These are phyloP conservation scores for Microcos paniculata DNA, from an alignment of 345 rosid species.

Conservation along the genomic window DNA sequence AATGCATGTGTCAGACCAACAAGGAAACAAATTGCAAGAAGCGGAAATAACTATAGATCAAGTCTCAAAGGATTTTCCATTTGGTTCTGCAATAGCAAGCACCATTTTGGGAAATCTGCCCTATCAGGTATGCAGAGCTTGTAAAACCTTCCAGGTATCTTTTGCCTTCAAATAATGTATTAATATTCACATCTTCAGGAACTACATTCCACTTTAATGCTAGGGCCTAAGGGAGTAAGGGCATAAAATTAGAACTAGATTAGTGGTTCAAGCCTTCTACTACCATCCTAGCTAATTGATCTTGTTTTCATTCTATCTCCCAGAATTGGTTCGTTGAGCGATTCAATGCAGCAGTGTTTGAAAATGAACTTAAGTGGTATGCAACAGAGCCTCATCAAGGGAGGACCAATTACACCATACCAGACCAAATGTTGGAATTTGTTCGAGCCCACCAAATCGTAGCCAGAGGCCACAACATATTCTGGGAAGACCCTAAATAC, in stretches of 20 bases:
- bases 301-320: not conserved
- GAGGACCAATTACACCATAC: conserved; percentile 50
- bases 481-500: conserved; percentile 89
- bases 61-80: conserved; percentile 73
- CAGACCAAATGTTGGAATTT: conserved; percentile 67
- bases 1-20: conserved; percentile 58
- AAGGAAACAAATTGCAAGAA: conserved; percentile 56
- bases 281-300: not conserved
- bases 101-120: conserved; percentile 66
- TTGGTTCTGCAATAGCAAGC: conserved; percentile 78
- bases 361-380: conserved; percentile 91
- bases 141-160: not conserved
- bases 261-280: not conserved
- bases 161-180: no score
- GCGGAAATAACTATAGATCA: conserved; percentile 50
- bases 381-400: conserved; percentile 81
- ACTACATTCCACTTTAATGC: not conserved
- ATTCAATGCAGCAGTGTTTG: conserved; percentile 84
- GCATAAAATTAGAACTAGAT: no score
- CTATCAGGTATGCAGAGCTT: conserved; percentile 56
- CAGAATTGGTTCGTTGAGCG: conserved; percentile 82
- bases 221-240: no score
- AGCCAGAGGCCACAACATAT: conserved; percentile 86
- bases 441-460: conserved; percentile 51
- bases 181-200: no score